Percentiles rank a stretch among this genome's conserved stretches.
These are phyloP conservation scores for Musa balbisiana DNA, from an alignment of 202 grass and related monocot genomes.

Conservation along the genomic window DNA sequence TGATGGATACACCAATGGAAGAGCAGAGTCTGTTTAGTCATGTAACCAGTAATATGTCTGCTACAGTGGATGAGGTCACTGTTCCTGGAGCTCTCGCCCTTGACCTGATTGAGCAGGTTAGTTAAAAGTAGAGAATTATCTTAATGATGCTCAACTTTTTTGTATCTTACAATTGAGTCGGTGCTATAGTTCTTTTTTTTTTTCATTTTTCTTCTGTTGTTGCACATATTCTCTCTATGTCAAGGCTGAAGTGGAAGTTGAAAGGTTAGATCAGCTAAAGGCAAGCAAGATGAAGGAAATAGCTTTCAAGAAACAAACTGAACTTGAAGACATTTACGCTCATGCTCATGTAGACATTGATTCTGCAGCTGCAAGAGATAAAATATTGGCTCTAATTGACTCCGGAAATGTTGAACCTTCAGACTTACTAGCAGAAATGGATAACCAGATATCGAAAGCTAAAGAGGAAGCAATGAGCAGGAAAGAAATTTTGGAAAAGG, in stretches of 20 bases:
- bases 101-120: slow-evolving; percentile 95
- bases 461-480: slow-evolving; percentile 96
- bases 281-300: slow-evolving; percentile 99
- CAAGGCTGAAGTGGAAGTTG: slow-evolving; percentile 90
- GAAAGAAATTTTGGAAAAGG: slow-evolving; percentile 94
- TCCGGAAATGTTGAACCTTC: slow-evolving; percentile 84
- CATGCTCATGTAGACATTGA: slow-evolving; percentile 88
- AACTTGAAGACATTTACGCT: slow-evolving; percentile 91
- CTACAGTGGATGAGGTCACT: slow-evolving; percentile 78
- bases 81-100: slow-evolving; percentile 75
- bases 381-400: slow-evolving; percentile 74
- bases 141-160: background rate
- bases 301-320: slow-evolving; percentile 93
- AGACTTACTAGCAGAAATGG: slow-evolving; percentile 95
- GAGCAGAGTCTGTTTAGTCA: slow-evolving; percentile 82
- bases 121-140: slow-evolving; percentile 14
- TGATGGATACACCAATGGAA: slow-evolving; percentile 88
- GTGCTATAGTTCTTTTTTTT: background rate
- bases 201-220: background rate
- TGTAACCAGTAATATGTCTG: slow-evolving; percentile 82
- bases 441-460: slow-evolving; percentile 74
- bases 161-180: background rate
- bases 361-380: slow-evolving; percentile 64
- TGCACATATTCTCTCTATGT: slow-evolving; percentile 26
- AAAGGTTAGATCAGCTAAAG: slow-evolving; percentile 93